Evolutionary conservation across 306 rosid species (phyloP), one percentile per base, ranked within the genome.

Genomic region (Inga leiocalycina): DNA sequence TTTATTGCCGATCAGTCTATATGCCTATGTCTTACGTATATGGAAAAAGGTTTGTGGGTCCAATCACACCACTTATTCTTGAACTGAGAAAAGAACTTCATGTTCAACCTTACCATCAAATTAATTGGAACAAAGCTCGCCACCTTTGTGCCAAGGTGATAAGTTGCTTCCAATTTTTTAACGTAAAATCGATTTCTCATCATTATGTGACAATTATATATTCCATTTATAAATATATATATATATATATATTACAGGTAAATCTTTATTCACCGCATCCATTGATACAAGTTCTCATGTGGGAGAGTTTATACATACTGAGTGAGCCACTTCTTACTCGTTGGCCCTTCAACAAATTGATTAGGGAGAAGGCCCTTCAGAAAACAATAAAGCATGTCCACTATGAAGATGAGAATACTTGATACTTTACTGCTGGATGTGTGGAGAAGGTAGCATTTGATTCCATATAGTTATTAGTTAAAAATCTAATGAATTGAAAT

Each of bases 31-130:
- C 94, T 0, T 91, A 91, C 78, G 77, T 91, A 9, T 89, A 87
- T 22, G 93, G 92, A n/a, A 86, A 76, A 75, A 85, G 83, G 61
- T 91, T 89, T 72, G 92, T 2, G 2, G 34, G 34, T 32, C 80
- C 86, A 43, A 89, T 89, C 75, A 91, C 94, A 61, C 88, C 91
- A 17, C 88, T 91, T 24, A 82, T 91, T 30, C 76, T 62, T 27
- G 82, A 87, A 51, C 71, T 91, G 77, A 85, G 91, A 54, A 85
- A 75, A 43, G 94, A 91, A 74, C 87, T 91, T 44, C 72, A 77
- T 79, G 20, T 61, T 16, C 79, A 89, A 24, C 87, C 92, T 41
- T 70, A 70, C 19, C 52, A 70, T 70, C 32, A 70, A 70, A 70
- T 70, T n/a, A 5, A 41, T 70, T 91, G 94, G 94, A 75, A 67